Evolutionary conservation across 2,329 filamentous ascomycete genomes (phyloP), one percentile per base, ranked within the genome.

Genomic region (Cladophialophora immunda): DNA sequence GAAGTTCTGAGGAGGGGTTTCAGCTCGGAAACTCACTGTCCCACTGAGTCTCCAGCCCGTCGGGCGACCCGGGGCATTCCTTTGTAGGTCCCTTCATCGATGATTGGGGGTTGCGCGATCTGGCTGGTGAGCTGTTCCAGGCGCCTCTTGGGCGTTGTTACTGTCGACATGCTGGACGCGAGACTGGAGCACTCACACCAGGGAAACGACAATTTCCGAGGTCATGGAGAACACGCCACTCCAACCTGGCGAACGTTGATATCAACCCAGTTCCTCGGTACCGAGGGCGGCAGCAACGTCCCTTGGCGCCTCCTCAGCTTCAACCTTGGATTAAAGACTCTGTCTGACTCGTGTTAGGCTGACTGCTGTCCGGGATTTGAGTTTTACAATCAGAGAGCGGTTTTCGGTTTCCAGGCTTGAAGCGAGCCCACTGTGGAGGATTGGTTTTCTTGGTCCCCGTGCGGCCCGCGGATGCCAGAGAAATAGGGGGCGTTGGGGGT

Each of bases 131-230:
- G 45, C 9, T 50, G 45, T 15, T 50, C 45, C 45, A 50, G 45
- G 22, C 53, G 53, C 27, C 53, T 56, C 13, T 56, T 41, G 25
- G 67, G 70, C 64, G 65, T 69, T 69, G 67, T 74, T 68, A 72
- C 73, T 71, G 62, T 70, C 71, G 72, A 70, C 72, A 70, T 74
- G 70, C 11, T 32, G 9, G 22, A 4, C 45, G 27, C 45, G 6
- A 25, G 22, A 50, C 45, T 50, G 19, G 45, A 47, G 22, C 19
- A 17, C 22, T 15, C 17, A 13, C 9, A 6, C 45, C 5, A 22
- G 45, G 3, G 45, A 7, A 8, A 4, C 19, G 45, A 50, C 38
- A 19, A 19, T 45, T 2, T 45, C 38, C 17, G 17, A 45, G 38
- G 17, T 19, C n/a, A 45, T 45, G 6, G 6, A 19, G 38, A 19